A percentile compares a stretch with the other conserved stretches of the same genome.
These are phyloP conservation scores for Phragmites australis DNA, from an alignment of 176 grass and related monocot species.

Conservation along the genomic window DNA sequence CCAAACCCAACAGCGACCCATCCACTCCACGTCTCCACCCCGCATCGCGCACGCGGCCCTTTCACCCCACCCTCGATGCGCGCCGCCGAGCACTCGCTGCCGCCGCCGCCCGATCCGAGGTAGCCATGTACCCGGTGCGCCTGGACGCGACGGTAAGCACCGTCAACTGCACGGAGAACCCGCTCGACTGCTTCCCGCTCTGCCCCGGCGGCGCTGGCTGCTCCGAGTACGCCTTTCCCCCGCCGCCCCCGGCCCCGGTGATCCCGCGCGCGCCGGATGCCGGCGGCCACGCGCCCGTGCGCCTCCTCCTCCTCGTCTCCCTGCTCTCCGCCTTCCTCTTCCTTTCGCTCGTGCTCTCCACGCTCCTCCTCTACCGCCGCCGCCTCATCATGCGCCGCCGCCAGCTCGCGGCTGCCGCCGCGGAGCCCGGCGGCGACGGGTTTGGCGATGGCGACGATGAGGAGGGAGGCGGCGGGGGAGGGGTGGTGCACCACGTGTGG, in stretches of 20 bases:
- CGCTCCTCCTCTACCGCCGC: slow-evolving; percentile 60
- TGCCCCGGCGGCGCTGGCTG: slow-evolving; percentile 35
- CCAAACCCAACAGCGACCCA: slow-evolving; percentile 48
- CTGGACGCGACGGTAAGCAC: slow-evolving; percentile 25
- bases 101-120: slow-evolving; percentile 9
- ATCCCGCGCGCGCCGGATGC: not conserved
- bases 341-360: slow-evolving; percentile 50
- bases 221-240: slow-evolving; percentile 28
- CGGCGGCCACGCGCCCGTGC: slow-evolving; percentile 39
- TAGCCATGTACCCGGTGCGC: slow-evolving; percentile 4
- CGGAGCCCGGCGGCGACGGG: not conserved
- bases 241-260: slow-evolving; percentile 10
- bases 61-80: slow-evolving; percentile 24
- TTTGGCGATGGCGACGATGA: slow-evolving; percentile 37
- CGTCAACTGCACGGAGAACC: slow-evolving; percentile 31
- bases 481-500: slow-evolving; percentile 68
- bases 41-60: not conserved
- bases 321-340: slow-evolving; percentile 55
- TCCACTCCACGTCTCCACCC: slow-evolving; percentile 33
- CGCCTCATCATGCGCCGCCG: slow-evolving; percentile 39
- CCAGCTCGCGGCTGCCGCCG: not conserved
- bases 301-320: slow-evolving; percentile 49
- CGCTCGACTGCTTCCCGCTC: slow-evolving; percentile 20
- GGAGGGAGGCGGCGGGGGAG: slow-evolving; percentile 39
- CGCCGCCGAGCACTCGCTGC: slow-evolving; percentile 12